Evolutionary conservation across 306 rosid species (phyloP).

Genomic region (Sesbania bispinosa): DNA sequence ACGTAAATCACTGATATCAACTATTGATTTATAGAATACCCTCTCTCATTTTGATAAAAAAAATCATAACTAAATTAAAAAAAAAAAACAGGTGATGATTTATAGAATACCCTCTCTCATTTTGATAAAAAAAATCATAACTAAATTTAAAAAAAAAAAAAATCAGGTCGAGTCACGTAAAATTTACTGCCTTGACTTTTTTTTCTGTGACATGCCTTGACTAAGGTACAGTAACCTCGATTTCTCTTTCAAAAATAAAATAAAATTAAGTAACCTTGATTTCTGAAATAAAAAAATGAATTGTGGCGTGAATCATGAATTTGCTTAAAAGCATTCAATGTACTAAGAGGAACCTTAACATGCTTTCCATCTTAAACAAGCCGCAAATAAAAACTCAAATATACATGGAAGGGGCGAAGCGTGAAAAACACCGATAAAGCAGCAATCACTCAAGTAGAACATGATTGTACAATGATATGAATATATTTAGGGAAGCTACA

Average conservation of each 20-base stretch:
- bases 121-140: background rate
- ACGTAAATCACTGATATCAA: no score
- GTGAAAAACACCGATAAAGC: conserved; percentile 13
- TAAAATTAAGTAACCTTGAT: background rate
- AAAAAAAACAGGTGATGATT: no score
- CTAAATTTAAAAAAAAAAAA: background rate
- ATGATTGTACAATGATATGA: conserved; percentile 16
- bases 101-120: background rate
- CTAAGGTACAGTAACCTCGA: background rate
- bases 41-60: no score
- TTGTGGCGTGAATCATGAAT: background rate
- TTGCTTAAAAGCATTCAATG: conserved; percentile 11
- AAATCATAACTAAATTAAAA: no score
- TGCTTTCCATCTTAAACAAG: conserved; percentile 18
- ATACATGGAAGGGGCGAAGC: conserved; percentile 28
- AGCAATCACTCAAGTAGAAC: conserved; percentile 26
- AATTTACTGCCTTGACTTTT: background rate
- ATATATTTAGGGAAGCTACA: conserved; percentile 27
- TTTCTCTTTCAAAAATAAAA: no score
- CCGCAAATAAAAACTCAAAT: conserved; percentile 17
- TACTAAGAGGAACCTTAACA: conserved; percentile 2
- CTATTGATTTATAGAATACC: no score
- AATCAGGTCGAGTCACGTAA: background rate
- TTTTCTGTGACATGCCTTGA: no score
- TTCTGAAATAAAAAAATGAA: background rate